Conservation (phyloP, 352 stramenopile genomes). For the Pythium periplocum region DNA sequence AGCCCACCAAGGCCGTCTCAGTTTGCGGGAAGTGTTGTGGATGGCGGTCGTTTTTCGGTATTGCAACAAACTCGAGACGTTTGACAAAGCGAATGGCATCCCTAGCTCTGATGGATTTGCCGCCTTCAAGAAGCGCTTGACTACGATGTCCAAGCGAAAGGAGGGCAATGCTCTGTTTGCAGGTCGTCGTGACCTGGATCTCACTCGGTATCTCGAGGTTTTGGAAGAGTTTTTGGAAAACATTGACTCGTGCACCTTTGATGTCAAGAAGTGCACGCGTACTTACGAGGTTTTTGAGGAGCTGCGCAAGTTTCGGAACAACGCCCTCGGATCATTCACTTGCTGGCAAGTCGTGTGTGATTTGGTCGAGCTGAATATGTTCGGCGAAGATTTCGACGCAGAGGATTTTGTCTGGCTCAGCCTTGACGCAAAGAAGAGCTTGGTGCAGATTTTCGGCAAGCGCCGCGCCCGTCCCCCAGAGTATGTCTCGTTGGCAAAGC, state of each 20-base stretch:
- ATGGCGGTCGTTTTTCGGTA: constrained; percentile 77
- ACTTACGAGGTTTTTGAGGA: constrained; percentile 55
- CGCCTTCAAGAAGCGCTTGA: constrained; percentile 60
- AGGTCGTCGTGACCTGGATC: constrained; percentile 52
- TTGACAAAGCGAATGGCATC: constrained; percentile 73
- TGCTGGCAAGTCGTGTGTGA: constrained; percentile 82
- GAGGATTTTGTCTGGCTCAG: constrained; percentile 82
- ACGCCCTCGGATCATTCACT: constrained; percentile 81
- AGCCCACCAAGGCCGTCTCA: constrained; percentile 57
- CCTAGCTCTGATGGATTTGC: constrained; percentile 63
- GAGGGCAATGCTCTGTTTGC: constrained; percentile 44
- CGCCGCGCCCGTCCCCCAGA: constrained; percentile 61
- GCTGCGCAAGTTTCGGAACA: constrained; percentile 60
- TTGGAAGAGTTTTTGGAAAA: constrained; percentile 62
- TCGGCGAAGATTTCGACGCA: constrained; percentile 41
- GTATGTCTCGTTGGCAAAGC: constrained; percentile 55
- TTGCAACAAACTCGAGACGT: constrained; percentile 81
- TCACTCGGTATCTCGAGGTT: constrained; percentile 51
- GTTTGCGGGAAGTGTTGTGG: constrained; percentile 72
- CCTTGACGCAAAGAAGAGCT: constrained; percentile 66
- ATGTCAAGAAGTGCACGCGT: constrained; percentile 42
- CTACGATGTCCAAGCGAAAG: constrained; percentile 47
- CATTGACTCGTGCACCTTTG: constrained; percentile 53
- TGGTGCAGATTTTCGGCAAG: constrained; percentile 83
- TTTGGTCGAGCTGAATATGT: constrained; percentile 69